Conservation (phyloP, 192 early-diverging fungal species). For the Coemansia sp. region DNA sequence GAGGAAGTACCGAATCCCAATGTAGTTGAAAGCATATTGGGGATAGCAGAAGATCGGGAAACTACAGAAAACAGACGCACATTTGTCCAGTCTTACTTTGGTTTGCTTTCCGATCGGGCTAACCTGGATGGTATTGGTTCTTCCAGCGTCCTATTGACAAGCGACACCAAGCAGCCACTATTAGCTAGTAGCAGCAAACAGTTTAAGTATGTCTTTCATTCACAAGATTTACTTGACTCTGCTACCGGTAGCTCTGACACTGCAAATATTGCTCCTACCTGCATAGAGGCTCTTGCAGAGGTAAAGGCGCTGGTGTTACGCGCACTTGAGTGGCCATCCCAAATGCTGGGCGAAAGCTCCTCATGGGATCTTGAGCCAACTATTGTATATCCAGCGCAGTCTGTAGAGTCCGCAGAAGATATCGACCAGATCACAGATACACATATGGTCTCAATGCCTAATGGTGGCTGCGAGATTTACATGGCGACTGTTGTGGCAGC, state of each 20-base stretch:
- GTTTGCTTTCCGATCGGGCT: not conserved
- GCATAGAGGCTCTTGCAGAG: slow-evolving; percentile 14
- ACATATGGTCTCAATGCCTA: not conserved
- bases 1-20: not conserved
- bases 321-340: slow-evolving; percentile 35
- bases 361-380: slow-evolving; percentile 12
- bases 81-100: slow-evolving; percentile 16
- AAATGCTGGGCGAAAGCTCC: slow-evolving; percentile 23
- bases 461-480: not conserved
- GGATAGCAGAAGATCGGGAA: not conserved
- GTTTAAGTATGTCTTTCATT: slow-evolving; percentile 29
- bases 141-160: not conserved
- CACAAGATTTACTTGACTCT: slow-evolving; percentile 2
- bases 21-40: slow-evolving; percentile 4
- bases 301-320: slow-evolving; percentile 10
- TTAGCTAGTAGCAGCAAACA: not conserved
- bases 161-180: not conserved
- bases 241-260: not conserved
- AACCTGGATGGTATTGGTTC: too few relatives aligned
- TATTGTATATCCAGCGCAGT: not conserved
- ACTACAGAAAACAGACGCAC: not conserved
- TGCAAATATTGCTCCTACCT: slow-evolving; percentile 8
- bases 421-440: slow-evolving; percentile 1
- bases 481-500: slow-evolving; percentile 1
- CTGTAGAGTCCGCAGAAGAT: not conserved